Base-by-base conservation (phyloP, 192 early-diverging fungal species). In the Coemansia sp. region DNA sequence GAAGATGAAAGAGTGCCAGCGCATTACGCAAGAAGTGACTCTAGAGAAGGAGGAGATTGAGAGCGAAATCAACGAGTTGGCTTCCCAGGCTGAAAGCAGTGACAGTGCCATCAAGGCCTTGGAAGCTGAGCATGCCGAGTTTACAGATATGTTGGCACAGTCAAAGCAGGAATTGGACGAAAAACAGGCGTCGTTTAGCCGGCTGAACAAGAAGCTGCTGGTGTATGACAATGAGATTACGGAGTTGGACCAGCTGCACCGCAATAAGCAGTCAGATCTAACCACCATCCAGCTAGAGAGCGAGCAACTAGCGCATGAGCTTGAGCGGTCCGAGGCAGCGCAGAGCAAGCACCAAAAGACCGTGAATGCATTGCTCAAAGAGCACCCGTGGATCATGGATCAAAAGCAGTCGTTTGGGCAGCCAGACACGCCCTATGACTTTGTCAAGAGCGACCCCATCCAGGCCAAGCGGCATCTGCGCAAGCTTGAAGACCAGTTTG, bases 331-430 rank as follows among this genome's bases (percentile, higher is more conserved):
- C 45, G 78, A 85, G 53, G 81, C 81, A 20, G 84, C 91, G 18
- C 81, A 85, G 21, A 68, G 78, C 36, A 63, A 68, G 23, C 56
- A 81, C 2, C 53, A 76, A 36, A 77, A 74, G 11, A 67, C 61
- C 10, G 60, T 88, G 3, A 42, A 71, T 13, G 68, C 74, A 1
- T 61, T 91, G 39, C 80, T 84, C 63, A 62, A 59, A 7, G 68
- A 78, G 23, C 59, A 88, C 50, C 84, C 86, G 5, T 99, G 96
- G 96, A 99, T 99, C 49, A 45, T 56, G 12, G 91, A 94, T 66
- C 86, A 94, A 55, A 89, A 87, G 59, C 83, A 89, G 81, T 91
- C 80, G 14, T 98, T 99, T 81, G 95, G 95, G 19, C 81, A 91
- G 60, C 58, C 79, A 0, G 85, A 84, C 50, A 86, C 93, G 8